phyloP scores from a whole-genome alignment of 108 stramenopile species.

The Fragilariopsis cylindrus region DNA sequence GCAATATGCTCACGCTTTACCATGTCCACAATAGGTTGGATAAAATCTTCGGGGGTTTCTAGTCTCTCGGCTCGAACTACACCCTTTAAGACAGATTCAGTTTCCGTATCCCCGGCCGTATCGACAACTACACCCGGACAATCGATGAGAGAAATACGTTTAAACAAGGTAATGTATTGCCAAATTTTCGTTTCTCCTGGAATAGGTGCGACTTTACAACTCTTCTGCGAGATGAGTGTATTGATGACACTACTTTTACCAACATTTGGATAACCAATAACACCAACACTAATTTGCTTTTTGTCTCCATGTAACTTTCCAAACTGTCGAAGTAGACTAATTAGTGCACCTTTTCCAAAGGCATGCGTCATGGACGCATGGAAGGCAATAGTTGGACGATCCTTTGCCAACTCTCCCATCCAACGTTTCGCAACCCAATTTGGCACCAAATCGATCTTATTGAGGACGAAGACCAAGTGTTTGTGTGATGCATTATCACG shows the following conservation, averaged over 20 bases:
- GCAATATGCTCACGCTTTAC: conserved; percentile 93
- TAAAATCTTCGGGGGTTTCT: conserved; percentile 92
- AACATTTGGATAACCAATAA: conserved; percentile 94
- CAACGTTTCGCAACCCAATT: conserved; percentile 95
- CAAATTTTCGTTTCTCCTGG: conserved; percentile 99
- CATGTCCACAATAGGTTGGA: conserved; percentile 75
- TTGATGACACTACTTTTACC: conserved; percentile 95
- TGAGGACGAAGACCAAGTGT: conserved; percentile 97
- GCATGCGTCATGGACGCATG: conserved; percentile 97
- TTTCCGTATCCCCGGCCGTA: conserved; percentile 92
- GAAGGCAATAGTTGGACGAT: conserved; percentile 97
- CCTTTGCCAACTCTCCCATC: conserved; percentile 89
- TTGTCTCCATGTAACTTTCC: conserved; percentile 95
- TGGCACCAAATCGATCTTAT: conserved; percentile 98
- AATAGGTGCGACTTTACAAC: conserved; percentile 97
- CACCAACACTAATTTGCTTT: conserved; percentile 97
- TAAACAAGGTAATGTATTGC: conserved; percentile 99
- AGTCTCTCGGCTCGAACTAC: conserved; percentile 97
- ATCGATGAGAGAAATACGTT: conserved; percentile 97
- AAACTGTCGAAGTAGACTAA: conserved; percentile 95
- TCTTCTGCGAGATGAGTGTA: conserved; percentile 94
- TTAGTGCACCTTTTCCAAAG: conserved; percentile 99
- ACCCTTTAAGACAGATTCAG: conserved; percentile 98
- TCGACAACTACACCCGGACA: conserved; percentile 98
- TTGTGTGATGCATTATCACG: conserved; percentile 95